Evolutionary conservation across 495 filamentous ascomycete genomes (phyloP).

Genomic region (Hypoxylon trugodes): DNA sequence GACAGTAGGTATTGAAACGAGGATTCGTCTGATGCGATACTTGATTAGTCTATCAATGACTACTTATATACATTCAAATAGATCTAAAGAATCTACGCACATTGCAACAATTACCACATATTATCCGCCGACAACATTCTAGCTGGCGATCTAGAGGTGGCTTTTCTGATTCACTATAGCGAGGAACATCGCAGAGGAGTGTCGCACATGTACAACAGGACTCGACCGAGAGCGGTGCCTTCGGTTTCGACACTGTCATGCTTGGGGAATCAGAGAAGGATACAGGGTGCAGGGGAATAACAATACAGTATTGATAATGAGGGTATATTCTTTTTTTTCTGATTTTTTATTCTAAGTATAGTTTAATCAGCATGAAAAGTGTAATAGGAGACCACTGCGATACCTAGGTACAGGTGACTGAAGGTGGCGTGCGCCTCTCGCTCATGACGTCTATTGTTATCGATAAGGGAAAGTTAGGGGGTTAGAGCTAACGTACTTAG

Average conservation of each 20-base stretch:
- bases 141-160: slow-evolving; percentile 60
- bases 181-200: slow-evolving; percentile 58
- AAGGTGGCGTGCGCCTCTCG: background rate
- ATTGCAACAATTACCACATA: slow-evolving; percentile 72
- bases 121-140: slow-evolving; percentile 70
- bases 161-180: slow-evolving; percentile 61
- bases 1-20: slow-evolving; percentile 75
- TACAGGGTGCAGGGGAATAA: background rate
- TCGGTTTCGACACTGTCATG: slow-evolving; percentile 36
- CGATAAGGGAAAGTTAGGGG: slow-evolving; percentile 22
- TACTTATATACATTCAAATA: background rate
- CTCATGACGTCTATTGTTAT: slow-evolving; percentile 34
- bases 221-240: slow-evolving; percentile 40
- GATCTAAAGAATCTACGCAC: slow-evolving; percentile 47
- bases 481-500: slow-evolving; percentile 3
- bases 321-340: no score
- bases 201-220: slow-evolving; percentile 74
- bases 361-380: no score
- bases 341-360: no score
- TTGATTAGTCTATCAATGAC: slow-evolving; percentile 11
- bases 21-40: slow-evolving; percentile 62
- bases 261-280: background rate
- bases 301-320: background rate
- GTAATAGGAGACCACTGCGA: background rate
- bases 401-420: slow-evolving; percentile 1